Evolutionary conservation across 2,329 filamentous ascomycete species (phyloP), one percentile per base, ranked within the genome.

Genomic region (Grosmannia serpens): DNA sequence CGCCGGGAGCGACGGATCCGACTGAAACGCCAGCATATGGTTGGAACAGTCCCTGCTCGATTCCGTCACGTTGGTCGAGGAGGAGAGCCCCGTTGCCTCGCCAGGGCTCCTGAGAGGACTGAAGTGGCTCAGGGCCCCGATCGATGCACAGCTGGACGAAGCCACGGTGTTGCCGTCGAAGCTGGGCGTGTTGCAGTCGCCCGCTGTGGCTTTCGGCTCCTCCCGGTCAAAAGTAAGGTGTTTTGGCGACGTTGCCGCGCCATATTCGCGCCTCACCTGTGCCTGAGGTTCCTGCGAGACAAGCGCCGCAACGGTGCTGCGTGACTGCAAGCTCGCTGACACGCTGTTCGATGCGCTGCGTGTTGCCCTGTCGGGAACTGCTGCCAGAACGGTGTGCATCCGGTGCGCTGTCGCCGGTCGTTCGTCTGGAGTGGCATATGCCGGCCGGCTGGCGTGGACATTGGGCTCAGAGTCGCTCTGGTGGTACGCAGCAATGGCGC

Each of bases 1-100:
- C 8, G 83, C 82, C 13, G 83, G 83, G 3, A 86, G 70, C 6
- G 83, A 86, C 0, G 82, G 83, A 56, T 86, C 83, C 3, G 83
- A 86, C 58, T 80, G 81, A 67, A 84, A 85, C 3, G 73, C 74
- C 20, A 78, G 65, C 64, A 79, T 77, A 10, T 75, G 72, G 7
- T 78, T 77, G 4, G 75, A 73, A 1, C 72, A 67, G n/a, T 70
- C 72, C 60, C 74, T 74, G 57, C 58, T 33, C 13, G 53, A 31
- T 7, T 53, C 56, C 4, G 53, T 53, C 49, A 29, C 17, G 10
- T 44, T 50, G 11, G 57, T 26, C 4, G 58, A 47, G 49, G 58
- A 61, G 7, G 61, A 59, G 22, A 27, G 46, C 13, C 78, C 80
- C 5, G 74, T 71, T 1, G 75, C 69, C 57, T 81, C 79, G 64